Evolutionary conservation across 129 eudicot genomes (phyloP), one percentile per base, ranked within the genome.

Genomic region (Flaveria ramosissima): DNA sequence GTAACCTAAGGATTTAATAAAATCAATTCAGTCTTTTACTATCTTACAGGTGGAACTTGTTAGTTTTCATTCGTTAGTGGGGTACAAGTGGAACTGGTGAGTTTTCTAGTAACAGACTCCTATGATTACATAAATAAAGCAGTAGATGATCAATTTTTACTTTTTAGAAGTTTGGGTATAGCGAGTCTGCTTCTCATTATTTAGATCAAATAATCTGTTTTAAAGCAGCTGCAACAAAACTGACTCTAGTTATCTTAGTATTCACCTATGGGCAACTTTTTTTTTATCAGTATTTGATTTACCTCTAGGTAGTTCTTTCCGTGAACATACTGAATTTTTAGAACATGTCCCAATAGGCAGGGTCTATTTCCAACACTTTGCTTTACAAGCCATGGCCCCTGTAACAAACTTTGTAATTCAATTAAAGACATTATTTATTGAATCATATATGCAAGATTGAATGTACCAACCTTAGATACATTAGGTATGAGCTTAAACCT

Each of bases 401-500:
- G 71, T 52, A 64, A 61, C 45, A 71, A 23, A 77, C 16, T 21
- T 21, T 36, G 23, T 32, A 14, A 61, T 47, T 71, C 11, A 59
- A 39, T 68, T 43, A 68, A 13, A 55, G 53, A 66, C 19, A 0
- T 16, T n/a, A n/a, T 16, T 0, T 52, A 52, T 6, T 52, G 23
- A n/a, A 52, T 52, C 60, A 17, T 52, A 46, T 24, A 21, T 57
- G 2, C 60, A n/a, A n/a, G 60, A 52, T 55, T 48, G 53, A 48
- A 13, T 48, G 30, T 17, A 14, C 77, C 65, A 30, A 90, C 92
- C 90, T 90, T 85, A 7, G 92, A 85, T 39, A 90, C 84, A 68
- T 81, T 84, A 52, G 92, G 92, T 68, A 90, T 83, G 78, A 90
- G 92, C 88, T 90, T 90, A 81, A 90, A 87, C 77, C 89, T 83